Conservation (phyloP, 1,139 yeast species). For the Arxiozyma heterogenica region DNA sequence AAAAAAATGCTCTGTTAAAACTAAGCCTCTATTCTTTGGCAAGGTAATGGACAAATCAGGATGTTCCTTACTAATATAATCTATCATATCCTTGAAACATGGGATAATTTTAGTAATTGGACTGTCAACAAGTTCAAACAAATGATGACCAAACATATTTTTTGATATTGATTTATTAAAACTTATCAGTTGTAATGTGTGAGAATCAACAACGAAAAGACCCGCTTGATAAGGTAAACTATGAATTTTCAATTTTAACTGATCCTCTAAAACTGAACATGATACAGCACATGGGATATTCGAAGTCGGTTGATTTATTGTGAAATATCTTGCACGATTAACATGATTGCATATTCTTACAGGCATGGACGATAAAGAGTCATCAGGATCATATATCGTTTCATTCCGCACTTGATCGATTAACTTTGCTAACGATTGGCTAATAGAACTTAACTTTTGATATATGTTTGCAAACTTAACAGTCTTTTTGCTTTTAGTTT, state of each 20-base stretch:
- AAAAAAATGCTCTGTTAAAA: slow-evolving; percentile 84
- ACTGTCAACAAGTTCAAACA: slow-evolving; percentile 42
- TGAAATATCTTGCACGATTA: slow-evolving; percentile 54
- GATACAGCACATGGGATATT: slow-evolving; percentile 64
- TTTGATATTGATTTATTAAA: slow-evolving; percentile 74
- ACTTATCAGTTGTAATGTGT: slow-evolving; percentile 21
- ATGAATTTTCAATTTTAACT: slow-evolving; percentile 49
- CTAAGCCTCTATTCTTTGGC: slow-evolving; percentile 41
- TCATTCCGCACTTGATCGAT: slow-evolving; percentile 24
- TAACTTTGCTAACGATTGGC: slow-evolving; percentile 25
- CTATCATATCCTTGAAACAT: slow-evolving; percentile 48
- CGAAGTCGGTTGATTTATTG: slow-evolving; percentile 40
- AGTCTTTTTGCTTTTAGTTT: slow-evolving; percentile 18
- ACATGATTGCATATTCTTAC: slow-evolving; percentile 37
- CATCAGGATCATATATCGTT: slow-evolving; percentile 26
- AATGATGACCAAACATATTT: slow-evolving; percentile 61
- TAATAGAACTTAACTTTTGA: slow-evolving; percentile 20
- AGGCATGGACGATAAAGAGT: slow-evolving; percentile 33
- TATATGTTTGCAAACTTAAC: slow-evolving; percentile 29
- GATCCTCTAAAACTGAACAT: slow-evolving; percentile 43
- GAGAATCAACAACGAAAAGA: slow-evolving; percentile 50
- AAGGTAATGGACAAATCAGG: slow-evolving; percentile 33
- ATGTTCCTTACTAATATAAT: slow-evolving; percentile 39
- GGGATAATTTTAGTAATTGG: slow-evolving; percentile 58
- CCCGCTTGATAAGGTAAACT: slow-evolving; percentile 84